A percentile compares a stretch with the other conserved stretches of the same genome.
phyloP scores from a whole-genome alignment of 139 green algal genomes.

The Chlorella vulgaris region DNA sequence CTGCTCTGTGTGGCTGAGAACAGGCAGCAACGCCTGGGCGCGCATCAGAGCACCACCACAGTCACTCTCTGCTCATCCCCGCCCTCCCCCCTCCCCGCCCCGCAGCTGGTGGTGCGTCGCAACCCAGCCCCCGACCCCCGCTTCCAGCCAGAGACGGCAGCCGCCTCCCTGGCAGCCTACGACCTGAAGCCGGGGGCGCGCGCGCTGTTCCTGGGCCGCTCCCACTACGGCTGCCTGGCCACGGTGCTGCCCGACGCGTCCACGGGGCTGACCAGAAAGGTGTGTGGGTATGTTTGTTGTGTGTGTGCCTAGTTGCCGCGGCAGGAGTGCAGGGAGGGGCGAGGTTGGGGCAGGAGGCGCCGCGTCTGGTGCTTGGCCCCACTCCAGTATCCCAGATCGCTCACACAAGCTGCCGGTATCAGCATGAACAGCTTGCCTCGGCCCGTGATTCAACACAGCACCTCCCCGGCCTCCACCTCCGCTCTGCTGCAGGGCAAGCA shows the following conservation, averaged over 20 bases:
- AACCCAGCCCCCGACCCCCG: slow-evolving; percentile 61
- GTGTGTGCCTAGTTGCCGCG: background rate
- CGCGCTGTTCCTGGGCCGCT: slow-evolving; percentile 74
- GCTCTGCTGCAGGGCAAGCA: slow-evolving; percentile 18
- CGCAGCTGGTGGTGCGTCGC: slow-evolving; percentile 53
- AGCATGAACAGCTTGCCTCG: too few relatives aligned
- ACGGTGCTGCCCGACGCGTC: slow-evolving; percentile 66
- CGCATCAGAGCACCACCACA: background rate
- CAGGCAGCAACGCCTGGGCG: too few relatives aligned
- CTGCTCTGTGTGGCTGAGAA: too few relatives aligned
- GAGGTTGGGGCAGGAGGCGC: background rate
- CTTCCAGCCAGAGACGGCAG: slow-evolving; percentile 46
- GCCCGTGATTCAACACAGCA: too few relatives aligned
- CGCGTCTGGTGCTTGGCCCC: too few relatives aligned
- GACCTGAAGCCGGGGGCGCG: slow-evolving; percentile 42
- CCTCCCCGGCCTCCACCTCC: background rate
- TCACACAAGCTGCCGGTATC: too few relatives aligned
- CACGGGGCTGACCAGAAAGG: slow-evolving; percentile 46
- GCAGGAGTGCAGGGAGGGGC: background rate
- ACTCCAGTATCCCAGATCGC: too few relatives aligned
- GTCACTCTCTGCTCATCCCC: background rate
- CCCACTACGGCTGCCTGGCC: slow-evolving; percentile 80
- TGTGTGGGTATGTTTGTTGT: background rate
- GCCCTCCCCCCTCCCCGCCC: background rate
- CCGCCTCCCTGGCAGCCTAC: slow-evolving; percentile 13